phyloP scores from a whole-genome alignment of 1,284 basidiomycete species.

The Cryptococcus wingfieldii region DNA sequence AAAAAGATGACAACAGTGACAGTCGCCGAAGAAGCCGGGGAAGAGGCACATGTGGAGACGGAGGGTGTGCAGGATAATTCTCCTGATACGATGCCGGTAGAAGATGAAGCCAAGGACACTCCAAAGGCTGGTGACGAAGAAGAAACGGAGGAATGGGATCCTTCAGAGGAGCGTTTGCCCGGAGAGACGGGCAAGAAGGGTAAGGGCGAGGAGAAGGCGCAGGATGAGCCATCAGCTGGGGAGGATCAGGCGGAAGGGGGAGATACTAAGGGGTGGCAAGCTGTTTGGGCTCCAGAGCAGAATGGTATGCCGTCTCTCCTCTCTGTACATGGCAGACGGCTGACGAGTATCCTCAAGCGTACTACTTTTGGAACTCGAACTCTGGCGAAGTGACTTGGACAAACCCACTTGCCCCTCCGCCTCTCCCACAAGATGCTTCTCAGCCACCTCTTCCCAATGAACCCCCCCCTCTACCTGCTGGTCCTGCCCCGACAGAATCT shows the following conservation, averaged over 20 bases:
- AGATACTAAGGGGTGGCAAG: conserved; percentile 58
- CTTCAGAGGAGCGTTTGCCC: conserved; percentile 23
- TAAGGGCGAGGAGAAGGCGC: conserved; percentile 14
- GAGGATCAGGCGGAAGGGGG: conserved; percentile 25
- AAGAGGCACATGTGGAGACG: conserved; percentile 9
- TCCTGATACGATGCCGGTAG: too few species aligned
- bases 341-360: conserved; percentile 50
- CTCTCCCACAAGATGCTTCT: conserved; percentile 14
- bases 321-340: neutral
- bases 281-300: conserved; percentile 73
- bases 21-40: conserved; percentile 4
- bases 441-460: conserved; percentile 38
- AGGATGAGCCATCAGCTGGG: conserved; percentile 5
- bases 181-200: conserved; percentile 8
- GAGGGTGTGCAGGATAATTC: too few species aligned
- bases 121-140: conserved; percentile 3
- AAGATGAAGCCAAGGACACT: too few species aligned
- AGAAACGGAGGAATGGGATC: conserved; percentile 12
- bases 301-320: conserved; percentile 48
- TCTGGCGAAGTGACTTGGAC: conserved; percentile 83
- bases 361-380: conserved; percentile 79
- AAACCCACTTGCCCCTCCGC: conserved; percentile 60
- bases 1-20: conserved; percentile 6
- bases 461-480: conserved; percentile 31
- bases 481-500: conserved; percentile 24